phyloP scores from a whole-genome alignment of 2,329 filamentous ascomycete species.

The Colletotrichum lentis region DNA sequence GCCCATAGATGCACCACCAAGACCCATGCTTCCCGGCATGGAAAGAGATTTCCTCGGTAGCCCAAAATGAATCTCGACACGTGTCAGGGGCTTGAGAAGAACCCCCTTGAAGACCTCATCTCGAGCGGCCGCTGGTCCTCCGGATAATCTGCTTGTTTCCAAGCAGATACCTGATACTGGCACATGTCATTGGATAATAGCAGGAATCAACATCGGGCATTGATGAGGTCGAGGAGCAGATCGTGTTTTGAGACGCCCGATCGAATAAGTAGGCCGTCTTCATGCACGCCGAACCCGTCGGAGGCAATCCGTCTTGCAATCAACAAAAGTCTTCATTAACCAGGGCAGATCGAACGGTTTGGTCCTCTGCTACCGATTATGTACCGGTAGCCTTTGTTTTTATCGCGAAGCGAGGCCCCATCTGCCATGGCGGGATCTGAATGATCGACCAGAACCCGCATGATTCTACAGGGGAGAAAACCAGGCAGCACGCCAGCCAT shows the following conservation, averaged over 20 bases:
- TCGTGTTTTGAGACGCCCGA: not conserved
- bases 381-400: no score
- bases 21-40: conserved; percentile 13
- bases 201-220: not conserved
- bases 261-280: not conserved
- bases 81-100: conserved; percentile 9
- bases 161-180: not conserved
- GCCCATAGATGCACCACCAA: conserved; percentile 28
- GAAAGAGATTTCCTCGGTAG: conserved; percentile 28
- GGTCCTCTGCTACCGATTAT: not conserved
- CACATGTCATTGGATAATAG: conserved; percentile 3
- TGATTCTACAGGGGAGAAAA: conserved; percentile 10
- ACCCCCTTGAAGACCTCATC: not conserved
- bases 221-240: not conserved
- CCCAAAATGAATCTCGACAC: conserved; percentile 10
- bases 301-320: no score
- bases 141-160: not conserved
- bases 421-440: not conserved
- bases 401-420: conserved; percentile 6
- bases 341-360: not conserved
- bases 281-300: not conserved
- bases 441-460: conserved; percentile 32
- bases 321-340: not conserved
- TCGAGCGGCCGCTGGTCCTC: not conserved
- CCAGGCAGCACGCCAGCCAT: conserved; percentile 25